Base-by-base conservation (phyloP, 139 green algal genomes). In the Limnomonas spitsbergensis region DNA sequence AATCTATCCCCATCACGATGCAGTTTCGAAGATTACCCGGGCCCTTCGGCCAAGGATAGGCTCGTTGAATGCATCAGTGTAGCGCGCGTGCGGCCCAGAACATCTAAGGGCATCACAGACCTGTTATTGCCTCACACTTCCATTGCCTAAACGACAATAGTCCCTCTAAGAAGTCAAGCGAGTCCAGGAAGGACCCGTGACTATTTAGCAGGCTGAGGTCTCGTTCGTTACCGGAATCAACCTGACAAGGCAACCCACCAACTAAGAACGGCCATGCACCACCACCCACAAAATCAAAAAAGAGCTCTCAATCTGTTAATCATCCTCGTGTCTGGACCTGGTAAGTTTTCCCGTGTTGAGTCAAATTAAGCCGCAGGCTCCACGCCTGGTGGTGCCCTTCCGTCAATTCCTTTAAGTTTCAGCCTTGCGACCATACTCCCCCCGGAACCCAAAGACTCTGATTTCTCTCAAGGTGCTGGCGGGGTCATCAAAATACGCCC, bases 71-170 rank as follows among this genome's bases (percentile, higher is more conserved):
- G 89, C 89, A 91, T 97, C 94, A 98, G 93, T 98, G 94, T 98
- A 98, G 93, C 93, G 94, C 93, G 94, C 94, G 93, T 98, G 94
- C 94, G 93, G 92, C 92, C 93, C 93, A 97, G 94, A 97, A 97
- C 93, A 98, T 97, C 92, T 97, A 97, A 98, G 94, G 94, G 94
- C 94, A 98, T 98, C 94, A 98, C 94, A 98, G 93, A 98, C 94
- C 93, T 98, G 93, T 98, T 93, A 91, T 90, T 89, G 88, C 88
- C 88, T 93, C 86, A 93, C 86, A 91, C 88, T 93, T 93, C 88
- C 88, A 92, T 84, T 84, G 83, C 72, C 81, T 91, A 88, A 83
- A 89, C 81, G 78, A 61, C 75, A 82, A 77, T 76, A 74, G 68
- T 74, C 68, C 68, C 68, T 74, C 68, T 72, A 72, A 72, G 61